phyloP scores from a whole-genome alignment of 257 asterid genomes.

The Solanum medicagineum region DNA sequence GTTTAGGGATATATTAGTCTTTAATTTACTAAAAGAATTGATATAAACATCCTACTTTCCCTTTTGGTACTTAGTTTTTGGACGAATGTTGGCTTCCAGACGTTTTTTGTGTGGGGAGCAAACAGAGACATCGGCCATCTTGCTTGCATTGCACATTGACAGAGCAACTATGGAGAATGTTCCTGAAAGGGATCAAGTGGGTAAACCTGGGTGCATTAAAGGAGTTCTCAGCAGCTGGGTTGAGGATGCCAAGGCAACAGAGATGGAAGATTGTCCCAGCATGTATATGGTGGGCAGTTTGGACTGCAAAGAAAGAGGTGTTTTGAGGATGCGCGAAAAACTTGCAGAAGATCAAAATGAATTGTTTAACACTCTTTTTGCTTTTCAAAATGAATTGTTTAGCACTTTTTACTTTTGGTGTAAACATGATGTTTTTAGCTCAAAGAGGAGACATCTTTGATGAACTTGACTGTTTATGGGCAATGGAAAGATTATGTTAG shows the following conservation, averaged over 20 bases:
- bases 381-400: background rate
- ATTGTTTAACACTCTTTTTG: background rate
- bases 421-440: background rate
- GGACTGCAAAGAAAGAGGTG: background rate
- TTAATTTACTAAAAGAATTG: background rate
- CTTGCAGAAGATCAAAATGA: background rate
- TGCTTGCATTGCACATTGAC: background rate
- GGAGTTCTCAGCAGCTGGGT: background rate
- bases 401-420: background rate
- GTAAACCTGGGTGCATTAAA: background rate
- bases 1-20: background rate
- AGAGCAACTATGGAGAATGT: background rate
- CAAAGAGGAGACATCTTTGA: background rate
- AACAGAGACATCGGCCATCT: background rate
- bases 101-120: background rate
- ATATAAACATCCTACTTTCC: background rate
- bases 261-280: background rate
- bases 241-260: background rate
- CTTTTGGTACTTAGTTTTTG: background rate
- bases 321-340: background rate
- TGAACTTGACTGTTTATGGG: background rate
- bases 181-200: background rate
- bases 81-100: background rate
- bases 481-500: background rate
- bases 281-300: background rate